Base-by-base conservation (phyloP, 108 stramenopile genomes). In the Ochromonas danica region DNA sequence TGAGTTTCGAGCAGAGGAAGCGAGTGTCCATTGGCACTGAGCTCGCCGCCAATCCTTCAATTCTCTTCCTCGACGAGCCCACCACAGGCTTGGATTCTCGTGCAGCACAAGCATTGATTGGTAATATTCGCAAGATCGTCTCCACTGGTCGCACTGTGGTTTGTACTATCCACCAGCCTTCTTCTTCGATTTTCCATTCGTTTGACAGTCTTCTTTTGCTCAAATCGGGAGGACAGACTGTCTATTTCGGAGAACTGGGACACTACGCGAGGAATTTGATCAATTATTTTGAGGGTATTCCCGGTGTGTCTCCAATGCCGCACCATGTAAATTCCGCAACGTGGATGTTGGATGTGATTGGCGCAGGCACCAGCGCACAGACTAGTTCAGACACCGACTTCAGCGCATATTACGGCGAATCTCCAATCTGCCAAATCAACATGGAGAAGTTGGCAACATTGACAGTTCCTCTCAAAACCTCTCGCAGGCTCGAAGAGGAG, bases 331-430 rank as follows among this genome's bases (percentile, higher is more conserved):
- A 93, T 42, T 92, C 93, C 25, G 92, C 91, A 17, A 90, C 90
- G 1, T 93, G 90, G 90, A 92, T 93, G 91, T 90, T 93, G 14
- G 89, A 89, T 79, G 90, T 85, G 27, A 87, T 88, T 70, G 87
- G 85, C 27, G 82, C 88, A 1, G 87, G 87, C 35, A 86, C 78
- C 17, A 17, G 17, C 22, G 51, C 51, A 10, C 17, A 10, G 51
- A 10, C 10, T 57, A 22, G 17, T 10, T 22, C 10, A 57, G 17
- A 10, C 51, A 57, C 51, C 51, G 51, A 57, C 51, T 57, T 57
- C 51, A 10, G 22, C 51, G 22, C 10, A 10, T 57, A 57, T 22
- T 57, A 57, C 51, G 22, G 22, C 51, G 10, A 10, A 57, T 57
- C 51, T 10, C 17, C 51, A 22, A 10, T 57, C 51, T 57, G 22